A percentile compares a stretch with the other conserved stretches of the same genome.
These are phyloP conservation scores for Setaria viridis DNA, from an alignment of 202 grass and related monocot genomes.

Conservation along the genomic window DNA sequence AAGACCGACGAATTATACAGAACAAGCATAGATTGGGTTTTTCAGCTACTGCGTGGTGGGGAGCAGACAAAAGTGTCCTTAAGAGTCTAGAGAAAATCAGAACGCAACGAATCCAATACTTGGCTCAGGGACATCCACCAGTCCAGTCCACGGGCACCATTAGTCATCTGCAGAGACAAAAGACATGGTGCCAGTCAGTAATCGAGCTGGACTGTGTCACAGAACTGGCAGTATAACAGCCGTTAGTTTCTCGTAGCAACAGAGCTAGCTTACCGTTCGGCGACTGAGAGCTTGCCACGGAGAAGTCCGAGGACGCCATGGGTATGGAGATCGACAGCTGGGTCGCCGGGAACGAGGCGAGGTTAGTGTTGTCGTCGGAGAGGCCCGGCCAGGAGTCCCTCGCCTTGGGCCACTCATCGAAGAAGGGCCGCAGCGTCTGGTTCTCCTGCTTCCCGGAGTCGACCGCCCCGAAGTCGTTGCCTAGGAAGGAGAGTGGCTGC, in stretches of 20 bases:
- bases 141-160: neutral
- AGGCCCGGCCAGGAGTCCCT: constrained; percentile 70
- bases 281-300: constrained; percentile 68
- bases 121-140: neutral
- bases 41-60: neutral
- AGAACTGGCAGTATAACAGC: neutral
- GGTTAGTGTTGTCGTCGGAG: constrained; percentile 52
- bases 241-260: neutral
- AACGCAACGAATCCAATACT: neutral
- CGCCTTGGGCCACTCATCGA: constrained; percentile 85
- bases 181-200: neutral
- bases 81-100: neutral
- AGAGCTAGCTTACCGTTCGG: constrained; percentile 49
- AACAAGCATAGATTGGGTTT: constrained; percentile 24
- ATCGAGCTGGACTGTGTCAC: neutral
- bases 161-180: constrained; percentile 51
- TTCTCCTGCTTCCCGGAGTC: constrained; percentile 59
- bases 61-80: neutral
- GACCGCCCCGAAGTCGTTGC: constrained; percentile 43
- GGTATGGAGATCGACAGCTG: constrained; percentile 88
- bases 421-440: constrained; percentile 75
- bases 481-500: constrained; percentile 54
- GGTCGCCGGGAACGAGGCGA: constrained; percentile 69
- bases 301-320: constrained; percentile 71
- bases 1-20: constrained; percentile 37